phyloP scores from a whole-genome alignment of 768 basidiomycete species.

The Tricholoma matsutake region DNA sequence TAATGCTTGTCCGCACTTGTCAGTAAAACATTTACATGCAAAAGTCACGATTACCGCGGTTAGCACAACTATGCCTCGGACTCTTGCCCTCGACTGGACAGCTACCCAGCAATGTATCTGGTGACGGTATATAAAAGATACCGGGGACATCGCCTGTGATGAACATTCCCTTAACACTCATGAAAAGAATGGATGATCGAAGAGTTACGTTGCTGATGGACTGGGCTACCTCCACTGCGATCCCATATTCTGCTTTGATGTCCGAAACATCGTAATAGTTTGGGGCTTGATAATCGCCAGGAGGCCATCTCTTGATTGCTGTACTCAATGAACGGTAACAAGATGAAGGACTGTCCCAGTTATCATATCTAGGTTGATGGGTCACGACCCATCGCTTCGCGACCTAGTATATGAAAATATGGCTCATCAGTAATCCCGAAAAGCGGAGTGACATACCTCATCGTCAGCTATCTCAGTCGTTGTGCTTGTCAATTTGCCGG shows the following conservation, averaged over 20 bases:
- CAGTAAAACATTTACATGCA: too few relatives aligned
- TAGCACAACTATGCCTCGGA: too few relatives aligned
- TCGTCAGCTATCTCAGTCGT: not conserved
- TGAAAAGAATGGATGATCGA: not conserved
- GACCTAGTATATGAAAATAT: not conserved
- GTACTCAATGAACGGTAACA: not conserved
- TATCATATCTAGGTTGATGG: not conserved
- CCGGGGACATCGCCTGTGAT: not conserved
- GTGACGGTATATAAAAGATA: not conserved
- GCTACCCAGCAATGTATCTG: not conserved
- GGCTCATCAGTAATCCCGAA: not conserved
- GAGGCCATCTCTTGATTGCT: not conserved
- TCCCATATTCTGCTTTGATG: not conserved
- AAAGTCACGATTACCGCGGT: too few relatives aligned
- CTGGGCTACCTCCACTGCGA: not conserved
- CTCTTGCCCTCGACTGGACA: too few relatives aligned
- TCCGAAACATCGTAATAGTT: not conserved
- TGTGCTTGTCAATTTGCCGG: not conserved
- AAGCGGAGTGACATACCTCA: not conserved
- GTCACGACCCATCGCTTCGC: not conserved
- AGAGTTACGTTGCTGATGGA: not conserved
- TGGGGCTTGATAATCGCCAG: not conserved
- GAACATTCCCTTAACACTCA: too few relatives aligned
- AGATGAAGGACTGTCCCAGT: not conserved
- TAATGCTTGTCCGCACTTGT: not conserved